Evolutionary conservation across 768 basidiomycete genomes (phyloP).

Genomic region (Solioccasus polychromus): DNA sequence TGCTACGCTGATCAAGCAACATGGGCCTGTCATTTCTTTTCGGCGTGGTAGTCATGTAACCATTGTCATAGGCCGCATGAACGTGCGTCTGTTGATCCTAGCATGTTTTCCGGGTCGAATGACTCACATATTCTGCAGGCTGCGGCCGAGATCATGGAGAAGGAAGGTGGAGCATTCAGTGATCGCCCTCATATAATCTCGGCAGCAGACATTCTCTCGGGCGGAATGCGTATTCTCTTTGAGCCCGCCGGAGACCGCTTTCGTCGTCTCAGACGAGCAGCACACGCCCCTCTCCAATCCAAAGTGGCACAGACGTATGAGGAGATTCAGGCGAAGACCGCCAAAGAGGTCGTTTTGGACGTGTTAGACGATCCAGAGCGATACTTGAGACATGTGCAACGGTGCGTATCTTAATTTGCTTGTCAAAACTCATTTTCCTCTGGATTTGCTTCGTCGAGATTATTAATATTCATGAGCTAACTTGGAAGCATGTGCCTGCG

Average conservation of each 20-base stretch:
- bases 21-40: constrained; percentile 55
- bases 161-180: constrained; percentile 25
- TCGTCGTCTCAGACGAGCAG: constrained; percentile 51
- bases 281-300: constrained; percentile 52
- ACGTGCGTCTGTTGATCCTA: constrained; percentile 7
- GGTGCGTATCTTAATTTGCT: constrained; percentile 9
- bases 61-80: constrained; percentile 16
- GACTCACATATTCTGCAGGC: constrained; percentile 46
- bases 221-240: constrained; percentile 52
- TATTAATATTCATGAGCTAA: neutral
- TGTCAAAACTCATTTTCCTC: no score
- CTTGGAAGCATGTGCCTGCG: neutral
- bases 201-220: constrained; percentile 51
- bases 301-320: constrained; percentile 44
- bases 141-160: constrained; percentile 22
- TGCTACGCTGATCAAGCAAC: constrained; percentile 50
- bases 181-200: constrained; percentile 52
- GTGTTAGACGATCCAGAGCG: constrained; percentile 15
- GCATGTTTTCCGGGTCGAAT: constrained; percentile 3
- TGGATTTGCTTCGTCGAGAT: neutral
- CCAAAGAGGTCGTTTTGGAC: constrained; percentile 15
- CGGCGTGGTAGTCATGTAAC: constrained; percentile 38
- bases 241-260: constrained; percentile 50
- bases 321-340: constrained; percentile 39
- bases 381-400: constrained; percentile 10